Conservation (phyloP, 2,329 filamentous ascomycete genomes). For the Trichophyton equinum region DNA sequence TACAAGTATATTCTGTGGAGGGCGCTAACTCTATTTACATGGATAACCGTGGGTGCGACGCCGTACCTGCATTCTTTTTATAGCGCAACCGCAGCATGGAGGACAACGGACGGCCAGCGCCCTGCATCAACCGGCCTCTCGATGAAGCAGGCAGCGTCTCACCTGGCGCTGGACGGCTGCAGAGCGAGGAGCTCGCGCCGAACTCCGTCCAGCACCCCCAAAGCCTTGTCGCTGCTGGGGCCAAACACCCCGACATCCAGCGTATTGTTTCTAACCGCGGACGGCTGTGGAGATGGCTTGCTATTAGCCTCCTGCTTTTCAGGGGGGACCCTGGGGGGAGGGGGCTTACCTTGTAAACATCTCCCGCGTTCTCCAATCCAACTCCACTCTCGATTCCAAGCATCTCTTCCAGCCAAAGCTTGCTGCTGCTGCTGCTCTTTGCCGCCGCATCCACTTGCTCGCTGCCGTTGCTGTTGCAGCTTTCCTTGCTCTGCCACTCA, state of each 20-base stretch:
- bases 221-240: slow-evolving; percentile 21
- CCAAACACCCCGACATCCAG: slow-evolving; percentile 45
- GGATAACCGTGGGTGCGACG: background rate
- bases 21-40: background rate
- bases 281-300: slow-evolving; percentile 27
- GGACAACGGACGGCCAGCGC: background rate
- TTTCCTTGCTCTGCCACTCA: background rate
- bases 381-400: background rate
- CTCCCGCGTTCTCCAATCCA: background rate
- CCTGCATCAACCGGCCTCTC: background rate
- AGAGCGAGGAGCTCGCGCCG: slow-evolving; percentile 11
- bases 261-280: slow-evolving; percentile 34
- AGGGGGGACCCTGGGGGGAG: background rate
- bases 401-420: background rate
- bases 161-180: background rate
- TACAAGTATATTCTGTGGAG: background rate
- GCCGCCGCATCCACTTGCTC: background rate
- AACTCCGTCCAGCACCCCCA: slow-evolving; percentile 13
- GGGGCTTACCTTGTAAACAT: slow-evolving; percentile 16
- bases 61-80: background rate
- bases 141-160: background rate
- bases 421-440: background rate
- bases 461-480: background rate
- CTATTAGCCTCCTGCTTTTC: slow-evolving; percentile 12
- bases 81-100: background rate